These are phyloP conservation scores for Trametes elegans DNA, from an alignment of 768 basidiomycete species.

Conservation along the genomic window DNA sequence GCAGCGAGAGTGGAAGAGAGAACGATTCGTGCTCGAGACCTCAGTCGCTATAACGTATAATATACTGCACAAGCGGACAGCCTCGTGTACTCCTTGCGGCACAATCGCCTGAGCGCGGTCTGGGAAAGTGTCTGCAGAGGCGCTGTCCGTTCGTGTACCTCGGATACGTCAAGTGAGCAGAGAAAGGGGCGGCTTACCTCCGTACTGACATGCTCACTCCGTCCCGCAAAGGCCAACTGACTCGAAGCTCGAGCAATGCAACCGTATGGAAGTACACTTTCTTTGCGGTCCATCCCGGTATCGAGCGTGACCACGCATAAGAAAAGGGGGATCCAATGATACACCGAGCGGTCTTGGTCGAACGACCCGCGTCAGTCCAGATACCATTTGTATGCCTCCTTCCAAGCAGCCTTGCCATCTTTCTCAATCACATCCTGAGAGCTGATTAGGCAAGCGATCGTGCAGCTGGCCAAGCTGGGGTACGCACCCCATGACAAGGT, in stretches of 20 bases:
- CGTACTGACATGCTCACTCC: background rate
- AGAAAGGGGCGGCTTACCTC: background rate
- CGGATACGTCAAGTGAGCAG: background rate
- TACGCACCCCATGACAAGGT: constrained; percentile 61
- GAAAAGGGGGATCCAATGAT: too few relatives aligned
- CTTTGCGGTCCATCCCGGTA: too few relatives aligned
- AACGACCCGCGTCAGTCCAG: too few relatives aligned
- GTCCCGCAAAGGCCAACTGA: background rate
- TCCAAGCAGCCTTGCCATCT: constrained; percentile 43
- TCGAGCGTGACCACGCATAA: too few relatives aligned
- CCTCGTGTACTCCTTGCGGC: constrained; percentile 12
- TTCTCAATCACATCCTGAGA: constrained; percentile 48
- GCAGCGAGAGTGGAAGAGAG: background rate
- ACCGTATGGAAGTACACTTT: too few relatives aligned
- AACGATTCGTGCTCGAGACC: background rate
- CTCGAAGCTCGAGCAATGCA: too few relatives aligned
- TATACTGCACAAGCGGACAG: background rate
- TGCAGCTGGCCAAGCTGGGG: constrained; percentile 5
- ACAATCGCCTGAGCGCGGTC: background rate
- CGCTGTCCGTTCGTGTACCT: background rate
- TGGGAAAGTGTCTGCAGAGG: background rate
- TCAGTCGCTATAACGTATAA: background rate
- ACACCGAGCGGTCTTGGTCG: too few relatives aligned
- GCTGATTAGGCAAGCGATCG: background rate
- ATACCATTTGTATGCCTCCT: constrained; percentile 29